phyloP scores from a whole-genome alignment of 371 early-diverging fungal genomes.

The Mucor mucedo region DNA sequence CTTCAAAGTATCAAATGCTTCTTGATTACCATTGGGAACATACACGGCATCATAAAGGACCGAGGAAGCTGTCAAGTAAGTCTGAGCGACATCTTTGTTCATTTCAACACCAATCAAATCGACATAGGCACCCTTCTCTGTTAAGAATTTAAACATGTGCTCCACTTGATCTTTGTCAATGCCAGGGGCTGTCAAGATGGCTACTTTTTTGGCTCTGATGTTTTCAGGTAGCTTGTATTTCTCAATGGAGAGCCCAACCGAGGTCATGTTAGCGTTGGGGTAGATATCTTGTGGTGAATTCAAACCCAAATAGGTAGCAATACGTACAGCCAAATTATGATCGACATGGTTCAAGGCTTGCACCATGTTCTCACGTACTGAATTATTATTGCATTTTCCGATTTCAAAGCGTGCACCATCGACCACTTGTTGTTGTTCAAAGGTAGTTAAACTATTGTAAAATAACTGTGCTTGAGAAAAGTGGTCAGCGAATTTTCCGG shows the following conservation, averaged over 20 bases:
- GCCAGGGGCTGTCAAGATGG: constrained; percentile 45
- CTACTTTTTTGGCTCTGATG: constrained; percentile 40
- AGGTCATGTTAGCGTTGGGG: constrained; percentile 30
- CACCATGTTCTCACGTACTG: constrained; percentile 45
- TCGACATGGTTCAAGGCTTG: constrained; percentile 47
- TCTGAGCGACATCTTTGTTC: constrained; percentile 33
- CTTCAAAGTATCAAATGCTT: constrained; percentile 26
- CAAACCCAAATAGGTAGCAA: constrained; percentile 43
- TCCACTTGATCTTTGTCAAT: constrained; percentile 28
- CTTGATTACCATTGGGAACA: constrained; percentile 38
- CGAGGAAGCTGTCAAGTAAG: constrained; percentile 39
- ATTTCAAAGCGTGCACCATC: constrained; percentile 52
- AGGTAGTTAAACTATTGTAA: constrained; percentile 46
- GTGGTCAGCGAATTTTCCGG: constrained; percentile 41
- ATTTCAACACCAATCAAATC: constrained; percentile 35
- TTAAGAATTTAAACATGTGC: constrained; percentile 32
- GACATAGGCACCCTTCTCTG: constrained; percentile 36
- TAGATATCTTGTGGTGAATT: constrained; percentile 28
- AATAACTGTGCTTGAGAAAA: constrained; percentile 54
- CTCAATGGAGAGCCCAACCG: constrained; percentile 39
- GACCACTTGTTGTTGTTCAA: constrained; percentile 49
- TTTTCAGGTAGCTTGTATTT: constrained; percentile 34
- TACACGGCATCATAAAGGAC: constrained; percentile 48
- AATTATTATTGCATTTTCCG: constrained; percentile 34
- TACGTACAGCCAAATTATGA: constrained; percentile 44